Percentiles rank a stretch among this genome's conserved stretches.
Evolutionary conservation across 257 asterid species (phyloP).

Genomic region (Solanum lignicaule): DNA sequence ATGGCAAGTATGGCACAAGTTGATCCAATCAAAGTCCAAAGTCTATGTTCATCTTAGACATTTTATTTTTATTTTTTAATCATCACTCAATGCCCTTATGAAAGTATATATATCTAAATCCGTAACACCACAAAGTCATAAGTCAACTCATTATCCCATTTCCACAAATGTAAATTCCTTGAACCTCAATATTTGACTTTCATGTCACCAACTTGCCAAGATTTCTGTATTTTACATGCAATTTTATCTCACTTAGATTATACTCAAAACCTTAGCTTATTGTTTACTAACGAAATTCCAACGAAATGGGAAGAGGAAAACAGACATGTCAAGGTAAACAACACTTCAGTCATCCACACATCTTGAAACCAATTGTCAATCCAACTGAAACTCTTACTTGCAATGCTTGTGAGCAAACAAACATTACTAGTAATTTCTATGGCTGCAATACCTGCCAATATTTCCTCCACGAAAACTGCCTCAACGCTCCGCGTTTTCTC

Average conservation of each 20-base stretch:
- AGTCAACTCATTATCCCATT: background rate
- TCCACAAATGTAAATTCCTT: background rate
- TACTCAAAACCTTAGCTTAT: background rate
- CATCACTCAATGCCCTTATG: background rate
- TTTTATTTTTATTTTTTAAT: background rate
- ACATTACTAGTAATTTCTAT: background rate
- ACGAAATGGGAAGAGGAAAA: background rate
- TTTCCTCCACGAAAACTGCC: slow-evolving; percentile 19
- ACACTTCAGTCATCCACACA: slow-evolving; percentile 52
- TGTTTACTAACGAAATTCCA: background rate
- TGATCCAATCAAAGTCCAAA: background rate
- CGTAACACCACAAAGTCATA: background rate
- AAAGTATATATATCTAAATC: background rate
- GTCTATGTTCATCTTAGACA: background rate
- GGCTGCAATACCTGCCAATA: slow-evolving; percentile 23
- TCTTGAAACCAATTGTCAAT: slow-evolving; percentile 5
- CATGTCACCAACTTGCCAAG: background rate
- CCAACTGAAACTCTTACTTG: slow-evolving; percentile 12
- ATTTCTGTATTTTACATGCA: background rate
- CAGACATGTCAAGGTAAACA: background rate
- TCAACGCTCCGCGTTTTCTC: slow-evolving; percentile 22
- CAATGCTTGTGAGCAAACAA: slow-evolving; percentile 7
- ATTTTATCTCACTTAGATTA: background rate
- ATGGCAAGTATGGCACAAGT: background rate
- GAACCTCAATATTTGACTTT: background rate